Evolutionary conservation across 2,329 filamentous ascomycete species (phyloP).

Genomic region (Colletotrichum cordylinicola): DNA sequence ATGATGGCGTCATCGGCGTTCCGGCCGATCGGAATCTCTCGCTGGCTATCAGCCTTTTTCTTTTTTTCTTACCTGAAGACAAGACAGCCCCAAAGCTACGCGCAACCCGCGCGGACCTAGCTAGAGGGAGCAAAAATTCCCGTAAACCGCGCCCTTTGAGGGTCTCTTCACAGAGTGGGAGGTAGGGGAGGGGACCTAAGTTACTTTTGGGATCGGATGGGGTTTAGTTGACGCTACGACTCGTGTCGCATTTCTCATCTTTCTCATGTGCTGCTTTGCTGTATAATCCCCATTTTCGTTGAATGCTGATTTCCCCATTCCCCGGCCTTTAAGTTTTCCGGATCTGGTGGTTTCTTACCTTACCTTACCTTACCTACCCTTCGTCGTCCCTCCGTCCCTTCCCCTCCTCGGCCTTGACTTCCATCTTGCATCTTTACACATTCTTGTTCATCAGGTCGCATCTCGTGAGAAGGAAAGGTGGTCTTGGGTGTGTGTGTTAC

Average conservation of each 20-base stretch:
- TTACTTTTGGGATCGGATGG: background rate
- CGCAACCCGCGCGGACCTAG: background rate
- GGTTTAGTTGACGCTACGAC: background rate
- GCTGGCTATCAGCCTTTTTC: conserved; percentile 3
- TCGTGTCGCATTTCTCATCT: background rate
- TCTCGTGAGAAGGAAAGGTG: background rate
- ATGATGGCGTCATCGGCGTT: conserved; percentile 19
- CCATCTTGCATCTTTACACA: background rate
- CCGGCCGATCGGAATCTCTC: conserved; percentile 13
- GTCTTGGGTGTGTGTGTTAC: background rate
- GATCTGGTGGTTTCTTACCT: background rate
- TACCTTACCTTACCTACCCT: background rate
- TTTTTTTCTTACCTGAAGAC: background rate
- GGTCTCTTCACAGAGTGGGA: background rate
- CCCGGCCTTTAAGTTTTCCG: background rate
- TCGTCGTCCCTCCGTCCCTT: background rate
- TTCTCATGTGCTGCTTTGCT: background rate
- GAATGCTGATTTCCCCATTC: background rate
- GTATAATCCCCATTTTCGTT: background rate
- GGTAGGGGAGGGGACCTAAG: background rate
- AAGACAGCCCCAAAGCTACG: background rate
- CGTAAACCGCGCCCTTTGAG: background rate
- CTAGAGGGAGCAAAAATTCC: background rate
- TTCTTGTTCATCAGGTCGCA: background rate
- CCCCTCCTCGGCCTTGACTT: background rate